Conservation (phyloP, 2,329 filamentous ascomycete genomes). For the Fusarium equiseti region DNA sequence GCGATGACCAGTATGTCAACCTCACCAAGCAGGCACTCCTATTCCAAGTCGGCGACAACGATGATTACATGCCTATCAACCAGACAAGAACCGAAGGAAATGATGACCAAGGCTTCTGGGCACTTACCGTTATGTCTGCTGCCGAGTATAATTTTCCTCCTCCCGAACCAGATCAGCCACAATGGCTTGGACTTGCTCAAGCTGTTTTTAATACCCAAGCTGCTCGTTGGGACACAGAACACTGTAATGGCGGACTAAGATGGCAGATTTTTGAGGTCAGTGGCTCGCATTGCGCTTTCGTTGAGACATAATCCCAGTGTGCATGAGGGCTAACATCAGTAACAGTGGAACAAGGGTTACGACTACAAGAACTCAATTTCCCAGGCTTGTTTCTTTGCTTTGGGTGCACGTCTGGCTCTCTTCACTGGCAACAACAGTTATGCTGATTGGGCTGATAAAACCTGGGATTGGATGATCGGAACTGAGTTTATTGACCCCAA, state of each 20-base stretch:
- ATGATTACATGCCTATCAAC: conserved; percentile 83
- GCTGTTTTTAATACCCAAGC: conserved; percentile 86
- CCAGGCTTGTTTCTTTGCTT: conserved; percentile 72
- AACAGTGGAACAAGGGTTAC: conserved; percentile 79
- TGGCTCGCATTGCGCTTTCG: neutral
- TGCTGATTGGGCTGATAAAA: conserved; percentile 78
- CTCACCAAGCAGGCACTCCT: conserved; percentile 76
- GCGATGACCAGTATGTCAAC: conserved; percentile 77
- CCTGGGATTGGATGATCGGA: conserved; percentile 75
- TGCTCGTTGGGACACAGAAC: conserved; percentile 74
- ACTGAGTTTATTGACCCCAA: conserved; percentile 68
- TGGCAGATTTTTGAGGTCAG: conserved; percentile 81
- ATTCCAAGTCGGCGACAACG: conserved; percentile 77
- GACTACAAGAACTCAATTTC: conserved; percentile 79
- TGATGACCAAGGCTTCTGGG: conserved; percentile 83
- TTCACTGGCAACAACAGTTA: conserved; percentile 86
- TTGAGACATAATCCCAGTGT: neutral
- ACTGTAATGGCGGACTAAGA: conserved; percentile 80
- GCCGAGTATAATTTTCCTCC: conserved; percentile 76
- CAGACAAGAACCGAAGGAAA: conserved; percentile 77
- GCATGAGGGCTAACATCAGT: conserved; percentile 11
- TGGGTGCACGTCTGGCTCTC: conserved; percentile 75
- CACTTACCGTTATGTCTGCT: conserved; percentile 75
- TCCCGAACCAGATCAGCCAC: conserved; percentile 66
- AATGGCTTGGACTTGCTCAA: conserved; percentile 79